Evolutionary conservation across 2,329 filamentous ascomycete genomes (phyloP).

Genomic region (Trichophaea hybrida): DNA sequence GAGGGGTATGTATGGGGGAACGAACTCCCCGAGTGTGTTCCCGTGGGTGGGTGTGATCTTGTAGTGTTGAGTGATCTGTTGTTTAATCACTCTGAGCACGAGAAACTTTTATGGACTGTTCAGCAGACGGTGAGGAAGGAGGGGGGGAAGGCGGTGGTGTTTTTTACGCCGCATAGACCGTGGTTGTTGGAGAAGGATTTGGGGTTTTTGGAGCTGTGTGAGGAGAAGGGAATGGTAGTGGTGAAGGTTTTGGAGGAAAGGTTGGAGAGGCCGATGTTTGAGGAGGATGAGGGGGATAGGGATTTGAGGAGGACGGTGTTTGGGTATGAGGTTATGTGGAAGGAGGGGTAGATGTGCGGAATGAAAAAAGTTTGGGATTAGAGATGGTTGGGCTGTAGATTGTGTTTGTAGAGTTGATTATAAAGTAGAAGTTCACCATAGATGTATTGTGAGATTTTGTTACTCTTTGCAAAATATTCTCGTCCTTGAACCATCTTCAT

Average conservation of each 20-base stretch:
- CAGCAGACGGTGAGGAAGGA: constrained; percentile 47
- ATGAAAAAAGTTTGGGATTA: too few relatives aligned
- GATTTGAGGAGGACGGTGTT: constrained; percentile 68
- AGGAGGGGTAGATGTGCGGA: not conserved
- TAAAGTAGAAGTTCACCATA: too few relatives aligned
- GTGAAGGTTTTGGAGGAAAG: constrained; percentile 67
- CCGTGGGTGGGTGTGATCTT: constrained; percentile 49
- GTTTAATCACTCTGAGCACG: constrained; percentile 81
- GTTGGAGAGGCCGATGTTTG: constrained; percentile 78
- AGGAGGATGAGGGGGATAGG: constrained; percentile 74
- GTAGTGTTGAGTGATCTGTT: constrained; percentile 77
- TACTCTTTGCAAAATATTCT: too few relatives aligned
- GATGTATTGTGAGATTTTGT: too few relatives aligned
- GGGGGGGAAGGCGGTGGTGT: constrained; percentile 57
- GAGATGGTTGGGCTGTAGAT: too few relatives aligned
- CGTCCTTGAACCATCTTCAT: too few relatives aligned
- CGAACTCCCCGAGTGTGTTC: constrained; percentile 33
- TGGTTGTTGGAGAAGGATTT: constrained; percentile 79
- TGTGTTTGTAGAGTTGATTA: too few relatives aligned
- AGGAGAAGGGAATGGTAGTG: constrained; percentile 56
- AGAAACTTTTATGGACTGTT: constrained; percentile 59
- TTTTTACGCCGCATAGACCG: constrained; percentile 87
- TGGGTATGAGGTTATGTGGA: constrained; percentile 59
- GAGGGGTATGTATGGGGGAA: constrained; percentile 72
- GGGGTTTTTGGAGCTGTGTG: constrained; percentile 67